These are phyloP conservation scores for Cenchrus americanus DNA, from an alignment of 176 grass and related monocot species.

Conservation along the genomic window DNA sequence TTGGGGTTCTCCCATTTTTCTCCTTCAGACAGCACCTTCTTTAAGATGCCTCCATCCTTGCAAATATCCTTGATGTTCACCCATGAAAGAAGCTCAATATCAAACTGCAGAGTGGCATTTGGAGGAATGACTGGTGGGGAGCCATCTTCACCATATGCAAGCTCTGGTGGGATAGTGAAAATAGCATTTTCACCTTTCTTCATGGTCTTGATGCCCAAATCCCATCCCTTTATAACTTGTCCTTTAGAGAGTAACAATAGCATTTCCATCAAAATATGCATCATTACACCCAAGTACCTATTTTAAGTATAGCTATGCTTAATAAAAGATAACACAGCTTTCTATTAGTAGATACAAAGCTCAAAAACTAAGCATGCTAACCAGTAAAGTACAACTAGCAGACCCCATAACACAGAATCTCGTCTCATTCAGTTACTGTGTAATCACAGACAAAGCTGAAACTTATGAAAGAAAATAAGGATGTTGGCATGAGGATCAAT, in stretches of 20 bases:
- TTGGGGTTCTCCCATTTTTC: conserved; percentile 92
- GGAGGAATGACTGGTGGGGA: conserved; percentile 75
- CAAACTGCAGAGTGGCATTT: conserved; percentile 78
- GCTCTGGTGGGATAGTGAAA: conserved; percentile 78
- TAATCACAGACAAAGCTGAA: not conserved
- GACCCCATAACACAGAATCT: not conserved
- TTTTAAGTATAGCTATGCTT: not conserved
- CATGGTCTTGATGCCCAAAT: conserved; percentile 91
- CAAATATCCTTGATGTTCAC: conserved; percentile 78
- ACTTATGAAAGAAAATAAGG: not conserved
- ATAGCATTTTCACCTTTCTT: conserved; percentile 91
- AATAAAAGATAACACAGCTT: conserved; percentile 7
- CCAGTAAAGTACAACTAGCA: conserved; percentile 6
- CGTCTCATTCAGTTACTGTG: not conserved
- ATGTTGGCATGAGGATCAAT: not conserved
- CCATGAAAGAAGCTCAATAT: conserved; percentile 87
- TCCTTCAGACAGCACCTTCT: conserved; percentile 73
- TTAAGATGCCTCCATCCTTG: conserved; percentile 84
- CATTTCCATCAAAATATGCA: not conserved
- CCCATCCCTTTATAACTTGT: conserved; percentile 93
- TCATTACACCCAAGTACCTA: not conserved
- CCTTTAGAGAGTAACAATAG: conserved; percentile 40
- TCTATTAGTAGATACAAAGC: not conserved
- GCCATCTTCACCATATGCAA: conserved; percentile 82
- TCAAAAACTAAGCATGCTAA: not conserved